A percentile compares a stretch with the other conserved stretches of the same genome.
Evolutionary conservation across 148 eudicot species (phyloP).

Genomic region (Chenopodium suecicum): DNA sequence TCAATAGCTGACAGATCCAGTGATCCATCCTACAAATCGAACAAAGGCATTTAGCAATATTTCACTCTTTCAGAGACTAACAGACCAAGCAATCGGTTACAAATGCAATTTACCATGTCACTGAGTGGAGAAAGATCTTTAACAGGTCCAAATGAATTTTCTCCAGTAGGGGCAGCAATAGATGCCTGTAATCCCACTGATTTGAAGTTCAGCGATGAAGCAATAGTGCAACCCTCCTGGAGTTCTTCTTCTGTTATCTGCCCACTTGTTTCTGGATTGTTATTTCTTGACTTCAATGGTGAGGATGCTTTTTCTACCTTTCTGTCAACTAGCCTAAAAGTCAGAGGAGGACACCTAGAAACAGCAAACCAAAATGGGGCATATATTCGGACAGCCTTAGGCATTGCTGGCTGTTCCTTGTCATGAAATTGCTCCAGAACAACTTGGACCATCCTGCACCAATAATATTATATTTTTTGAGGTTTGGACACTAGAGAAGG

Average conservation of each 20-base stretch:
- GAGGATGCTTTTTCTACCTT: conserved; percentile 43
- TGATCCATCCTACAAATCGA: conserved; percentile 71
- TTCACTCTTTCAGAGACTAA: not conserved
- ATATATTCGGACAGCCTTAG: conserved; percentile 69
- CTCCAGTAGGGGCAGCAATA: conserved; percentile 47
- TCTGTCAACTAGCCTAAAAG: conserved; percentile 55
- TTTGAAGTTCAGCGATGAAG: conserved; percentile 83
- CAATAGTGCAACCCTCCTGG: conserved; percentile 81
- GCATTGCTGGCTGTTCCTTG: conserved; percentile 54
- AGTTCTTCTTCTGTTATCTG: conserved; percentile 89
- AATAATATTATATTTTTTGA: conserved; percentile 13
- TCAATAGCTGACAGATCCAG: conserved; percentile 74
- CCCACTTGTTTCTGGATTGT: conserved; percentile 47
- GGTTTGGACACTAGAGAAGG: not conserved
- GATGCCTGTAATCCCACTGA: conserved; percentile 65
- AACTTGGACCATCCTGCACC: conserved; percentile 74
- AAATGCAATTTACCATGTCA: conserved; percentile 65
- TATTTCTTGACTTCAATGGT: conserved; percentile 49
- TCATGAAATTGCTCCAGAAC: conserved; percentile 74
- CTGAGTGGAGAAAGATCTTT: conserved; percentile 85
- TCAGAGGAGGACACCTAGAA: conserved; percentile 81
- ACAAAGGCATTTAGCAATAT: not conserved
- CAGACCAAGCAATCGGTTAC: not conserved
- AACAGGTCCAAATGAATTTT: conserved; percentile 62
- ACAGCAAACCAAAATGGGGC: conserved; percentile 86